Evolutionary conservation across 352 stramenopile species (phyloP), one percentile per base, ranked within the genome.

Genomic region (Globisporangium camurandrum): DNA sequence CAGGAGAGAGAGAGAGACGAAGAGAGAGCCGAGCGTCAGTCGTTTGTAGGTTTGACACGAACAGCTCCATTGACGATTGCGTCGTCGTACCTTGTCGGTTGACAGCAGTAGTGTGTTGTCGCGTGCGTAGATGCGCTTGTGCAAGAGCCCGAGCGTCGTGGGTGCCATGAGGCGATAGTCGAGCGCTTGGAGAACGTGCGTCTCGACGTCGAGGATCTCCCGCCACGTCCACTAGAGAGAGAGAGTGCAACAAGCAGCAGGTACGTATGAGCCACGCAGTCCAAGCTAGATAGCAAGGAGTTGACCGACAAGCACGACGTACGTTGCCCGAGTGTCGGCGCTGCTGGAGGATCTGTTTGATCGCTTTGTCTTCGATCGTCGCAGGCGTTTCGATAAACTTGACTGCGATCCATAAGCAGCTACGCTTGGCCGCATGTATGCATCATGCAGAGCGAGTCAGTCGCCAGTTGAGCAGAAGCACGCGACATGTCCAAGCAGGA

Each of bases 381-480:
- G 57, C 60, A 1, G 73, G 67, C 0, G 73, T 84, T 52, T 88
- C 71, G 7, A 80, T 64, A 30, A 88, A 86, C 60, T 88, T 86
- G 59, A 84, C 69, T 8, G 76, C 71, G 30, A 88, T 75, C 76
- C 76, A 86, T 10, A 88, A 61, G 17, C 73, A 88, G 1, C 71
- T 85, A 49, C 22, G 55, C 7, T n/a, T n/a, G n/a, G n/a, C n/a
- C n/a, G n/a, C n/a, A n/a, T n/a, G n/a, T n/a, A n/a, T n/a, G n/a
- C n/a, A n/a, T n/a, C n/a, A n/a, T n/a, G n/a, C n/a, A n/a, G n/a
- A n/a, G n/a, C n/a, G n/a, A n/a, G n/a, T 49, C 26, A 41, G 2
- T 10, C 17, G 6, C 16, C 6, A 19, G 6, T 5, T 44, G 3
- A 27, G 0, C 33, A 49, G 19, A 1, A 1, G 2, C 22, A 36